Base-by-base conservation (phyloP, 176 grass and related monocot genomes). In the Oropetium thomaeum region DNA sequence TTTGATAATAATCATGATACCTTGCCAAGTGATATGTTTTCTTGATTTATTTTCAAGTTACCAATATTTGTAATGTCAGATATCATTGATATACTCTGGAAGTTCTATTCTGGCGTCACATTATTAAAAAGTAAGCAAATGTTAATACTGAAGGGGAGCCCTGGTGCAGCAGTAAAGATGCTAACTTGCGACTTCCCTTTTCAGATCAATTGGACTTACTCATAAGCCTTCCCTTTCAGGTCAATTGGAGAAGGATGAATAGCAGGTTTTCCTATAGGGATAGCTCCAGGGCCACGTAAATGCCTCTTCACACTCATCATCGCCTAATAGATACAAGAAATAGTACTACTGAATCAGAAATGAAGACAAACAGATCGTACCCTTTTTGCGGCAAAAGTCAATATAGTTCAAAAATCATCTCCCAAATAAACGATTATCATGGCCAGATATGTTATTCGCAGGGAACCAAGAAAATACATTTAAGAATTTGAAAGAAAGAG, bases 201-300 rank as follows among this genome's bases (percentile, higher is more conserved):
- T n/a, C n/a, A n/a, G n/a, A n/a, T n/a, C n/a, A n/a, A n/a, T 29
- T 33, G 37, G 55, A 76, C 85, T 82, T 87, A 87, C 85, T 87
- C 79, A 14, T 87, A 87, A 73, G 85, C 85, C 75, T 93, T 82
- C 84, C 84, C 87, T 90, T 93, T 83, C 63, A 93, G 61, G 58
- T 93, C 90, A 29, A 93, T 86, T 7, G 87, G 73, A 68, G 80
- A 86, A 62, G 87, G 81, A 82, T 93, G 90, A 67, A 93, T 93
- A 14, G 81, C 77, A 43, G 90, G 90, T 55, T 75, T 93, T 49
- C 84, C 90, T 34, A 87, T 72, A 29, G 84, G 70, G 55, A 83
- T 81, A 49, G 87, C 78, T 67, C 90, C 87, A 67, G 81, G 87
- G 11, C 84, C 90, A 67, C 84, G 90, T 32, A 86, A 75, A 62